These are phyloP conservation scores for Cornus suecica DNA, from an alignment of 148 eudicot species.

Conservation along the genomic window DNA sequence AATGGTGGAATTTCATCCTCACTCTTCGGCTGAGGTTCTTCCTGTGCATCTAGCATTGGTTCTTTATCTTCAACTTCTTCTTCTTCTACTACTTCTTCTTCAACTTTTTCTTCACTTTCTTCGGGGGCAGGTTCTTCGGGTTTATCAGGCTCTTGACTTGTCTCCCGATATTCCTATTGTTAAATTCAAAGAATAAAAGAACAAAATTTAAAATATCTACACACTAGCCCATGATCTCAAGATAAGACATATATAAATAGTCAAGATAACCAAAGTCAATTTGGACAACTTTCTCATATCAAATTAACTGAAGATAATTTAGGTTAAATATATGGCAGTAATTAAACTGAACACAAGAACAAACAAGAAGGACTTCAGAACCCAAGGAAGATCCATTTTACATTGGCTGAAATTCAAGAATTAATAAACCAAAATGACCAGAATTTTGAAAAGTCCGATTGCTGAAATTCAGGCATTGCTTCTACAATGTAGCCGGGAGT, in stretches of 20 bases:
- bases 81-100: conserved; percentile 41
- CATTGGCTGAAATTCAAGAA: not conserved
- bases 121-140: conserved; percentile 39
- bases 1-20: conserved; percentile 57
- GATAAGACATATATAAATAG: not conserved
- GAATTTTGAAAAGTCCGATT: not conserved
- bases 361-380: not conserved
- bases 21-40: conserved; percentile 34
- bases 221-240: not conserved
- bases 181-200: not conserved
- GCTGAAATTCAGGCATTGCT: not conserved
- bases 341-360: not conserved
- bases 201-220: not conserved
- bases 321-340: not conserved
- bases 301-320: not conserved
- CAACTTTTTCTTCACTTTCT: conserved; percentile 37
- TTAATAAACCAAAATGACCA: not conserved
- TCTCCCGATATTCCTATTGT: conserved; percentile 66
- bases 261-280: not conserved
- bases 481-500: not conserved
- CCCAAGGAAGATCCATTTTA: not conserved
- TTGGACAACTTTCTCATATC: not conserved
- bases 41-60: conserved; percentile 32
- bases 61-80: conserved; percentile 36
- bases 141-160: conserved; percentile 42